Evolutionary conservation across 257 asterid genomes (phyloP).

Genomic region (Solanum piurae): DNA sequence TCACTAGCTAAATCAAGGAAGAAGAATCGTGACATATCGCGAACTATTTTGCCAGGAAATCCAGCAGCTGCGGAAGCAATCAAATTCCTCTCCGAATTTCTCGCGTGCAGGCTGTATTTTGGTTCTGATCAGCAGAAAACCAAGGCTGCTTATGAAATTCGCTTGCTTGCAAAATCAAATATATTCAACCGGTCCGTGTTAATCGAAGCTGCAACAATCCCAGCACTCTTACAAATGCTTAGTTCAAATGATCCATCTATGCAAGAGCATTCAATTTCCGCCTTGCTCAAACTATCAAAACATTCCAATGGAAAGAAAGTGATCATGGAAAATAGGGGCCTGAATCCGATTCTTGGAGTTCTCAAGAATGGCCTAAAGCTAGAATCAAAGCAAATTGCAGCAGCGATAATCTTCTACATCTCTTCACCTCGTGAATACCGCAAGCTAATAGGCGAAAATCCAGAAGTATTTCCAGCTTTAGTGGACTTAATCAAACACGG

Average conservation of each 20-base stretch:
- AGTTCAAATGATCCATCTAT: constrained; percentile 22
- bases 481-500: constrained; percentile 39
- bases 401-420: constrained; percentile 54
- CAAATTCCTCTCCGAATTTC: constrained; percentile 35
- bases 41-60: constrained; percentile 50
- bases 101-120: constrained; percentile 28
- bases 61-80: constrained; percentile 48
- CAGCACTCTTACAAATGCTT: constrained; percentile 36
- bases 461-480: constrained; percentile 32
- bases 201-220: constrained; percentile 38
- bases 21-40: constrained; percentile 38
- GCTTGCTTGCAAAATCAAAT: constrained; percentile 55
- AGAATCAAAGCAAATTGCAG: constrained; percentile 56
- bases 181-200: constrained; percentile 43
- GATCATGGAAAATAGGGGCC: constrained; percentile 34
- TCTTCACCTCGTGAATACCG: constrained; percentile 45
- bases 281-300: constrained; percentile 57
- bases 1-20: constrained; percentile 41
- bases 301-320: constrained; percentile 44
- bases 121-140: constrained; percentile 36
- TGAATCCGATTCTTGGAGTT: constrained; percentile 22
- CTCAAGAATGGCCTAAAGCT: constrained; percentile 31
- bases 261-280: constrained; percentile 56
- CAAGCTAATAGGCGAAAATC: constrained; percentile 36
- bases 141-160: constrained; percentile 62